Conservation (phyloP, 176 grass and related monocot genomes). For the Carex cristatella region DNA sequence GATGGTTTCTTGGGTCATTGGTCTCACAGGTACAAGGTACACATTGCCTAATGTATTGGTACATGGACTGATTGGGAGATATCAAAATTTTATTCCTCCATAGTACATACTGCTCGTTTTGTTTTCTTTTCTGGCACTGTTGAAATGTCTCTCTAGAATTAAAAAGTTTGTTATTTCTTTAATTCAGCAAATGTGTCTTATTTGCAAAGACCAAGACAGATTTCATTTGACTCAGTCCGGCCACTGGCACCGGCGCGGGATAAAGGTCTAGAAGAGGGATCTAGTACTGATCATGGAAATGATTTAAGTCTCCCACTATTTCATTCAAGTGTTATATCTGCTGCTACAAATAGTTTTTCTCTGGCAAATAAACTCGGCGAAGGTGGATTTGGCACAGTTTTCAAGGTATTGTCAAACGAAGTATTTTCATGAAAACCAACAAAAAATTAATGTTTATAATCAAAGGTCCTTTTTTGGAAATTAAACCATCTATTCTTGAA, state of each 20-base stretch:
- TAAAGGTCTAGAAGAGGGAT: conserved; percentile 29
- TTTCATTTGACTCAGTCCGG: conserved; percentile 35
- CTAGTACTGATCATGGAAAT: conserved; percentile 7
- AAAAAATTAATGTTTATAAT: neutral
- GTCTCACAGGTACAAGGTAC: neutral
- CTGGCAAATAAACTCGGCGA: conserved; percentile 45
- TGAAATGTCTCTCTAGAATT: neutral
- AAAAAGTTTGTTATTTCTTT: neutral
- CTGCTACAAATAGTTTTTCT: conserved; percentile 54
- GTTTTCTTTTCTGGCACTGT: neutral
- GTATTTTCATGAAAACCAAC: neutral
- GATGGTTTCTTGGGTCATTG: neutral
- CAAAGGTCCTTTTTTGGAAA: neutral
- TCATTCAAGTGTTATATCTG: conserved; percentile 29
- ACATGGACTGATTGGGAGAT: neutral
- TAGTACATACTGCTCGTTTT: neutral
- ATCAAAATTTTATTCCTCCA: neutral
- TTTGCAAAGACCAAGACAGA: conserved; percentile 23
- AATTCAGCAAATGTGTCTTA: conserved; percentile 1
- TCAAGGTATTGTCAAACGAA: conserved; percentile 39
- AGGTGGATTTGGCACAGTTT: conserved; percentile 67
- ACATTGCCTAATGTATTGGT: neutral
- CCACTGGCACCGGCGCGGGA: conserved; percentile 28
- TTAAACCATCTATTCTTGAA: neutral
- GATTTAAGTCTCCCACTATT: conserved; percentile 42